Base-by-base conservation (phyloP, 2,329 filamentous ascomycete species). In the Penicillium polonicum region DNA sequence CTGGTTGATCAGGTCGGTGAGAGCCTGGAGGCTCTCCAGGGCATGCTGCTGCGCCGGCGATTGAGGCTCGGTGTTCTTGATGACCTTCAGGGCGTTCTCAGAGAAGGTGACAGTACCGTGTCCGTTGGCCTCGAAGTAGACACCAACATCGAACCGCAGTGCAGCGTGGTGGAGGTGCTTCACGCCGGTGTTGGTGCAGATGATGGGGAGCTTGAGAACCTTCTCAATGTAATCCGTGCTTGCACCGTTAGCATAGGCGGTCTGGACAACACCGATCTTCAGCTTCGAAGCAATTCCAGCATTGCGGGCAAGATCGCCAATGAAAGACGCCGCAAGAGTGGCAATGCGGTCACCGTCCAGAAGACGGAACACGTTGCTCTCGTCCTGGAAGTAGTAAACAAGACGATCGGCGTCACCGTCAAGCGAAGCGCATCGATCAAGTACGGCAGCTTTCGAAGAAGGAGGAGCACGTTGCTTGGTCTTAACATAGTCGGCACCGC, bases 101-200 rank as follows among this genome's bases (percentile, higher is more conserved):
- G 91, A 96, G 82, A 99, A 99, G 54, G 97, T 88, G 36, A 97
- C 89, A 10, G 94, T 99, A 64, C 94, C 94, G 76, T 99, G 94
- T 31, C 94, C 94, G 73, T 99, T 99, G 64, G 94, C 94, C 80
- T 99, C 94, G 70, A 99, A 99, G 80, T 99, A 99, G 52, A 97
- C 91, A 57, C 94, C 94, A 55, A 97, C 88, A 69, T 99, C 94
- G 68, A 95, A 96, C 65, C 92, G 90, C 69, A 90, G 87, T 39
- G 94, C 94, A n/a, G 91, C 94, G 72, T 97, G 94, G 78, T 99
- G 94, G 62, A 99, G 84, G 77, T 97, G 90, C 82, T 99, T 99
- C 61, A 99, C 94, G 65, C 94, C 94, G 0, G 94, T 99, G 15
- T 91, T 88, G 1, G 94, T 97, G 82, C 90, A 96, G 58, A 95